Evolutionary conservation across 352 stramenopile species (phyloP).

Genomic region (Globisporangium iwayamae): DNA sequence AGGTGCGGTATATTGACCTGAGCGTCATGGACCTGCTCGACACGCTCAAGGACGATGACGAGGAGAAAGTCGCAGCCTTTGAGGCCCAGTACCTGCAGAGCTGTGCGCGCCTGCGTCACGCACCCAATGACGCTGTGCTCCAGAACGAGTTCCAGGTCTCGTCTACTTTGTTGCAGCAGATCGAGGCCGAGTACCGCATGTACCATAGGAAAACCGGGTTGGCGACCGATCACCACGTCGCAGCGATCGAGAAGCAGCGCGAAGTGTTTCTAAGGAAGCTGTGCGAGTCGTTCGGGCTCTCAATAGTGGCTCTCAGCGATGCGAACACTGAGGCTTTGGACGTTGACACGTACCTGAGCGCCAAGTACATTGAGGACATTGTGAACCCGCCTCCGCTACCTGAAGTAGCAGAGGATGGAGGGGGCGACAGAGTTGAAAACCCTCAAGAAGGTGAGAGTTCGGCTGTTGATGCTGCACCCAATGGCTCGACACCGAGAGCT

Average conservation of each 20-base stretch:
- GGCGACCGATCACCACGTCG: conserved; percentile 51
- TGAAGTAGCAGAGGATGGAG: neutral
- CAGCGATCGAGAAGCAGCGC: conserved; percentile 42
- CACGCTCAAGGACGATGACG: conserved; percentile 68
- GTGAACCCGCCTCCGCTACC: conserved; percentile 13
- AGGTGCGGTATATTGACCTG: conserved; percentile 59
- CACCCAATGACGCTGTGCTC: conserved; percentile 56
- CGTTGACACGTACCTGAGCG: conserved; percentile 49
- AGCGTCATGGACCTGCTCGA: conserved; percentile 74
- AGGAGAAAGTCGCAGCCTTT: conserved; percentile 37
- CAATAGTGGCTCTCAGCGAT: neutral
- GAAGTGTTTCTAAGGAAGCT: conserved; percentile 42
- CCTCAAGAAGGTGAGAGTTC: conserved; percentile 1
- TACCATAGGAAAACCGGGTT: conserved; percentile 50
- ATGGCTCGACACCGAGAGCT: conserved; percentile 1
- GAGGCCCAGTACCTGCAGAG: conserved; percentile 48
- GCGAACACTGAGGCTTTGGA: conserved; percentile 25
- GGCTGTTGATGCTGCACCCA: neutral
- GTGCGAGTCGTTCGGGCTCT: conserved; percentile 44
- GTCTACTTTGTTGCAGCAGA: conserved; percentile 48
- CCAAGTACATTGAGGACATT: conserved; percentile 40
- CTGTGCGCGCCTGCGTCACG: conserved; percentile 65
- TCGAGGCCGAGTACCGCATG: conserved; percentile 76
- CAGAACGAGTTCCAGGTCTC: conserved; percentile 52
- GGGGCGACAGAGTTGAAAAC: conserved; percentile 3